These are phyloP conservation scores for Tetrahymena malaccensis DNA, from an alignment of 73 alveolate species.

Conservation along the genomic window DNA sequence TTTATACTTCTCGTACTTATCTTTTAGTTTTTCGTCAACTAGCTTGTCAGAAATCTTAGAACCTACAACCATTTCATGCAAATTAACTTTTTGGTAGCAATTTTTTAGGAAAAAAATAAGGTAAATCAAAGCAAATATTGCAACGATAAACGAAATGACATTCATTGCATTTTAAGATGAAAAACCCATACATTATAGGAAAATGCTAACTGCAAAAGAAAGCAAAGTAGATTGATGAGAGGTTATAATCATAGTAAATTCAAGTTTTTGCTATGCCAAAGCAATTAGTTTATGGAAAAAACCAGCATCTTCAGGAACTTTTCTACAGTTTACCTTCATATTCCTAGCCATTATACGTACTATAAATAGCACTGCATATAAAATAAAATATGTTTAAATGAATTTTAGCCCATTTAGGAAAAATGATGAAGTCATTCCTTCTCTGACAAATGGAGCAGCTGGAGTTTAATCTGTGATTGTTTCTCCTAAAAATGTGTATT, in stretches of 20 bases:
- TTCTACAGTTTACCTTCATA: neutral
- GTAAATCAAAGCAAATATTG: neutral
- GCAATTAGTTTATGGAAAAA: neutral
- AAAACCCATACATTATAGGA: neutral
- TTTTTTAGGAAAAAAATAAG: neutral
- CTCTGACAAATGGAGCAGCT: neutral
- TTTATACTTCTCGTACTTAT: neutral
- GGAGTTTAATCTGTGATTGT: neutral
- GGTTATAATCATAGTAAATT: neutral
- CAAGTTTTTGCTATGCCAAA: neutral
- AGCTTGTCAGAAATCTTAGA: neutral
- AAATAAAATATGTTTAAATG: neutral
- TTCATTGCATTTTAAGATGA: neutral
- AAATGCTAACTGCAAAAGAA: neutral
- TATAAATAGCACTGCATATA: neutral
- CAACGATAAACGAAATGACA: neutral
- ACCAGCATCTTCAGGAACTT: neutral
- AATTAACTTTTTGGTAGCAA: neutral
- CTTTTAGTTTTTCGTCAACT: neutral
- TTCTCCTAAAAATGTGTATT: neutral
- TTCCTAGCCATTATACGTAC: neutral
- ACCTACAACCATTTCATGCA: neutral
- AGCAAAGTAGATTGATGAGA: neutral
- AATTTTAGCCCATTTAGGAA: neutral
- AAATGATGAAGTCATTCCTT: neutral